Conservation (phyloP, 2,329 filamentous ascomycete species). For the Lecanicillium sp. region DNA sequence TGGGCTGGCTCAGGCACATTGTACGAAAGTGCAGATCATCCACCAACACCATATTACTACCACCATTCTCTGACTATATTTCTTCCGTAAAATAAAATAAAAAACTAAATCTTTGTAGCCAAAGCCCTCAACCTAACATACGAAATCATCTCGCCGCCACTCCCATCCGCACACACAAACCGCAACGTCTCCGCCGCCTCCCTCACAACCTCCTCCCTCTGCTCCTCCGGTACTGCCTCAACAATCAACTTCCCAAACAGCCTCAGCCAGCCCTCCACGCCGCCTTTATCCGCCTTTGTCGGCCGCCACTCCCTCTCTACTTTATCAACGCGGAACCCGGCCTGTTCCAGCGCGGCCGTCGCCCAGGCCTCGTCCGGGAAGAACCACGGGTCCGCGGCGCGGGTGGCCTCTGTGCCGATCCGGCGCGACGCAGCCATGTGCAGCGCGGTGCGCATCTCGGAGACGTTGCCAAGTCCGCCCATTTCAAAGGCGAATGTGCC, state of each 20-base stretch:
- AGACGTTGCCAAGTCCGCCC: slow-evolving; percentile 62
- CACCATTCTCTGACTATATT: too few species aligned
- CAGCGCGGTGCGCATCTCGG: slow-evolving; percentile 52
- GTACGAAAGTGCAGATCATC: too few species aligned
- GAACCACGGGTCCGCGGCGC: slow-evolving; percentile 57
- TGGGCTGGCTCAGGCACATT: too few species aligned
- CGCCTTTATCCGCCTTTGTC: slow-evolving; percentile 48
- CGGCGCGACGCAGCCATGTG: slow-evolving; percentile 43
- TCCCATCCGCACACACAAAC: slow-evolving; percentile 43
- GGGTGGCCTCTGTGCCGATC: slow-evolving; percentile 38
- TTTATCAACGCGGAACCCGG: slow-evolving; percentile 40
- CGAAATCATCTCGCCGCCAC: slow-evolving; percentile 46
- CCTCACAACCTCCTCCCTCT: slow-evolving; percentile 43
- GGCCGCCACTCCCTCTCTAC: slow-evolving; percentile 58
- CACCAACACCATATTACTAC: too few species aligned
- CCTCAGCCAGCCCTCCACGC: slow-evolving; percentile 57
- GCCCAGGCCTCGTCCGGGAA: slow-evolving; percentile 60
- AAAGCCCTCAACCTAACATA: slow-evolving; percentile 47
- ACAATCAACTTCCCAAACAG: slow-evolving; percentile 55
- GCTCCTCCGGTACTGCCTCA: slow-evolving; percentile 36
- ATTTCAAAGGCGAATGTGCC: slow-evolving; percentile 61
- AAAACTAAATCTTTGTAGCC: slow-evolving; percentile 30
- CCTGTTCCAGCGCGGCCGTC: slow-evolving; percentile 32
- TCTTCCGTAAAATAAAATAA: too few species aligned
- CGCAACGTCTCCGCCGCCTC: slow-evolving; percentile 48